These are phyloP conservation scores for Raffaelea arxii DNA, from an alignment of 2,329 filamentous ascomycete species.

Conservation along the genomic window DNA sequence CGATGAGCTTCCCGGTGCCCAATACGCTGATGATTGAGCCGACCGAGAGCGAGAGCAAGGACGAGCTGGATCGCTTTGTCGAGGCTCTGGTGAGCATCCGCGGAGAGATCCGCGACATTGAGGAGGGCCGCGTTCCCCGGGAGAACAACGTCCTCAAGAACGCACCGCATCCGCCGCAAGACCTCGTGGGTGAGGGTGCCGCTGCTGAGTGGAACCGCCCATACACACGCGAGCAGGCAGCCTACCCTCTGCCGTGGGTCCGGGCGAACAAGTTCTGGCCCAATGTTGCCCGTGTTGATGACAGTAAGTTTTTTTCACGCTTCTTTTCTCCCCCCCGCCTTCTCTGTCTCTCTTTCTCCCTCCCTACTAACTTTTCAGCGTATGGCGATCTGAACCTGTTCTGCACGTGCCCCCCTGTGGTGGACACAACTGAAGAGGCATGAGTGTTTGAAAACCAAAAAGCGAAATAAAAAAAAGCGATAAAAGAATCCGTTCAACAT, in stretches of 20 bases:
- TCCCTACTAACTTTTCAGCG: slow-evolving; percentile 37
- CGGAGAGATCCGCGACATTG: slow-evolving; percentile 72
- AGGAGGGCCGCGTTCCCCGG: slow-evolving; percentile 65
- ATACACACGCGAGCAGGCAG: slow-evolving; percentile 73
- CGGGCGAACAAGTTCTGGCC: slow-evolving; percentile 99
- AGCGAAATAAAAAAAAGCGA: slow-evolving; percentile 3
- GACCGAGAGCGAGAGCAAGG: slow-evolving; percentile 85
- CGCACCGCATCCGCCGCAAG: slow-evolving; percentile 75
- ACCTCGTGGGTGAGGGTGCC: slow-evolving; percentile 52
- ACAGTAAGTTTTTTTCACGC: slow-evolving; percentile 49
- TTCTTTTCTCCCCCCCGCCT: not conserved
- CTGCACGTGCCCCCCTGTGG: slow-evolving; percentile 85
- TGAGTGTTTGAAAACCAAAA: not conserved
- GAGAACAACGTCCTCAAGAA: slow-evolving; percentile 82
- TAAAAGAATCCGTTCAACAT: too few relatives aligned
- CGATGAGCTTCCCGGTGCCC: slow-evolving; percentile 92
- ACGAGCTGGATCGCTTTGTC: slow-evolving; percentile 87
- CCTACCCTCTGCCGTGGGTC: slow-evolving; percentile 74
- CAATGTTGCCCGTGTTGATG: slow-evolving; percentile 73
- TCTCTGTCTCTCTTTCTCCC: too few relatives aligned
- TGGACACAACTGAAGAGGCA: slow-evolving; percentile 38
- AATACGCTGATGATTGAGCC: slow-evolving; percentile 98
- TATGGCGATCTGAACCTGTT: slow-evolving; percentile 90
- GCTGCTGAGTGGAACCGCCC: slow-evolving; percentile 64
- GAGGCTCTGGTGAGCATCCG: slow-evolving; percentile 83